phyloP scores from a whole-genome alignment of 495 filamentous ascomycete genomes.

The Pyrenula aspistea region DNA sequence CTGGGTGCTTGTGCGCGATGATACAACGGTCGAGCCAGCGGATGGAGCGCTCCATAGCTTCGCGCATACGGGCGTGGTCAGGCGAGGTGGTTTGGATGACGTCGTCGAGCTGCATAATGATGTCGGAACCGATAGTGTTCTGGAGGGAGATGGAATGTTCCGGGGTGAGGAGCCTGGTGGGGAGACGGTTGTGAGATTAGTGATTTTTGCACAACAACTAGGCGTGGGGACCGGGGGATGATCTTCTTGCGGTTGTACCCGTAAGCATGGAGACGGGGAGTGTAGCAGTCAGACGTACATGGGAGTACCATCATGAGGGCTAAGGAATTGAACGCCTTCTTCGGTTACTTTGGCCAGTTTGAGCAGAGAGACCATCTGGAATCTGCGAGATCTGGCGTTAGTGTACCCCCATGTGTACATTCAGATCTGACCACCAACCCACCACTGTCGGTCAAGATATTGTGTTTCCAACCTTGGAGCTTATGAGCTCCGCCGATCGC shows the following conservation, averaged over 20 bases:
- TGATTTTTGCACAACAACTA: no score
- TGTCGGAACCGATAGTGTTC: constrained; percentile 94
- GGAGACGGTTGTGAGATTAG: not conserved
- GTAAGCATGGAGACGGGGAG: not conserved
- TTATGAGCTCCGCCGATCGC: constrained; percentile 84
- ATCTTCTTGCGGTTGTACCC: not conserved
- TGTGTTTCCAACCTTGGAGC: constrained; percentile 88
- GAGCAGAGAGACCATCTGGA: constrained; percentile 97
- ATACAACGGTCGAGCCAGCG: constrained; percentile 98
- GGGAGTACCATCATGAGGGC: constrained; percentile 87
- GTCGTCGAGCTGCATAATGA: constrained; percentile 99
- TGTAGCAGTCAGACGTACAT: constrained; percentile 41
- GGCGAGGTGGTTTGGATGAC: constrained; percentile 92
- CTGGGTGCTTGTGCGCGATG: constrained; percentile 74
- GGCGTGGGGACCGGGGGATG: no score
- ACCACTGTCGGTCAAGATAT: constrained; percentile 94
- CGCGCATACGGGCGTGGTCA: constrained; percentile 71
- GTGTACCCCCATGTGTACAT: not conserved
- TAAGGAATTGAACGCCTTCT: constrained; percentile 87
- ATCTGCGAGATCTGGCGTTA: constrained; percentile 38
- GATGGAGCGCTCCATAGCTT: constrained; percentile 93
- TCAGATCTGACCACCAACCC: constrained; percentile 49
- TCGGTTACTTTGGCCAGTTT: constrained; percentile 89
- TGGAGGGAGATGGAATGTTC: constrained; percentile 96
- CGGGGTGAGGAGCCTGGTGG: constrained; percentile 69